Base-by-base conservation (phyloP, 2,329 filamentous ascomycete genomes). In the Drechslera avenae region DNA sequence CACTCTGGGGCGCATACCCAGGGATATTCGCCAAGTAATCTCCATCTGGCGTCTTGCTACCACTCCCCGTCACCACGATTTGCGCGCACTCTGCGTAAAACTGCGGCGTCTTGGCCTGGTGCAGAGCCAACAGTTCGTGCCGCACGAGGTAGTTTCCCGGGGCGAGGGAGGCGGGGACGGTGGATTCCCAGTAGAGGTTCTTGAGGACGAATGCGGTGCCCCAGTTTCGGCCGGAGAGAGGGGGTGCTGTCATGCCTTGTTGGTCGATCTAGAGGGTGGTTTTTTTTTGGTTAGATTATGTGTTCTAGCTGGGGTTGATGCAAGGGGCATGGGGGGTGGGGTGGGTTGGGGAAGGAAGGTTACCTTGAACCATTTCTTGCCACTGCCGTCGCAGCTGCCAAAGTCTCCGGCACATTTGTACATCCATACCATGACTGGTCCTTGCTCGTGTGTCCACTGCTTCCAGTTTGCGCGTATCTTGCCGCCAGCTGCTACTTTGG, bases 11-110 rank as follows among this genome's bases (percentile, higher is more conserved):
- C 3, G 68, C 67, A 47, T 69, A 71, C 14, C 67, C 69, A 1
- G 71, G 81, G 45, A 83, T 81, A 8, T 68, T 75, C 4, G 77
- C 74, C 23, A 81, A 56, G 43, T 67, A 76, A 8, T 71, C 64
- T 8, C 73, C 71, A 18, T 74, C 68, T 0, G 81, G 80, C 6
- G 64, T 60, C 3, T 72, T 76, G 9, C 68, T 75, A 8, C 82
- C 82, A 23, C 72, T 75, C 1, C 81, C 82, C 1, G 77, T 77
- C 23, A 84, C 77, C n/a, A 73, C 73, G 23, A 84, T 57, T 66
- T 84, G 81, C 0, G 81, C 82, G 55, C 82, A 85, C 65, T 84
- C 82, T 6, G 81, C 77, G 60, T 83, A 83, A 61, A 82, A 79
- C 58, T 80, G 78, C 1, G 78, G 78, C 1, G 60, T 57, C 50